Evolutionary conservation across 306 rosid species (phyloP), one percentile per base, ranked within the genome.

Genomic region (Malus sylvestris): DNA sequence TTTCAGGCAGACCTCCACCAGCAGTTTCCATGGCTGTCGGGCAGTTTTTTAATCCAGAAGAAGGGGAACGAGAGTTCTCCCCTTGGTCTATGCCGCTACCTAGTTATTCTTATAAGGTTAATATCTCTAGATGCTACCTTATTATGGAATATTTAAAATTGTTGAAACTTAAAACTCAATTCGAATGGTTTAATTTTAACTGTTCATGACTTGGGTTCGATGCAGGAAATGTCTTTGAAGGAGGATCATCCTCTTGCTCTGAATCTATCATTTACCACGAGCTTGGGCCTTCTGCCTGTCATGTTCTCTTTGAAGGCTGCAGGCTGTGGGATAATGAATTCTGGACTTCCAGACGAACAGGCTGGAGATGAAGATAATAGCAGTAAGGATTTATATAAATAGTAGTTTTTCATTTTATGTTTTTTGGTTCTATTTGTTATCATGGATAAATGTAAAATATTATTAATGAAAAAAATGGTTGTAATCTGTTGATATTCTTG

Each of bases 11-110:
- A 85, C 99, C 99, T 79, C 97, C 97, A 49, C 99, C 98, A 65
- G 97, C 99, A 62, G 91, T 88, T 80, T 92, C 99, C 80, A 96
- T 96, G 99, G 99, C 97, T 64, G 98, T 96, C 82, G 99, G 99
- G 81, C 97, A 96, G 85, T 96, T 96, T 85, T 96, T 82, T 82
- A 92, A 91, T 76, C 98, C 96, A n/a, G 83, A 82, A 72, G 97
- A 91, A 79, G 97, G 97, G 79, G 85, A 80, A 78, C 78, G 75
- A 78, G 90, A 88, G 71, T 78, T 96, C 80, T 88, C 97, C 70
- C 82, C 98, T 35, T 89, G 86, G 97, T 89, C 82, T 72, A 86
- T 91, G 95, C 90, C 87, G 63, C 88, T 86, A 58, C 87, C 97
- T 65, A 71, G 77, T 64, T 92, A 85, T 83, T 87, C 89, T 77